These are phyloP conservation scores for Westerdykella aurantiaca DNA, from an alignment of 2,329 filamentous ascomycete genomes.

Conservation along the genomic window DNA sequence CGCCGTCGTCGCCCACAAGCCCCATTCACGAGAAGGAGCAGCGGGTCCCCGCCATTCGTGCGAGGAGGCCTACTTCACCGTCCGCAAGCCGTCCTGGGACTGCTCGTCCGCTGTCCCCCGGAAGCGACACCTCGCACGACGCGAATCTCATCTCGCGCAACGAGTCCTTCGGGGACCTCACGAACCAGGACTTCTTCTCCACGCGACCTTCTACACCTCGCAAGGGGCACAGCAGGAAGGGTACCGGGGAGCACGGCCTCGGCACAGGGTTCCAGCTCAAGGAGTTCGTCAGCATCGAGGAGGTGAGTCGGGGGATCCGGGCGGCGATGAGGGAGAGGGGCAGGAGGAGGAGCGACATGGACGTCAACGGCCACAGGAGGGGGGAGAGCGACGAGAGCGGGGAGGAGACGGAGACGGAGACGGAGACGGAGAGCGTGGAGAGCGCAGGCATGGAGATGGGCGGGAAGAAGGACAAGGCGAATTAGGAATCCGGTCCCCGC, in stretches of 20 bases:
- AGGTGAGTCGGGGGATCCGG: constrained; percentile 77
- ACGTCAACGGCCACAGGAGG: constrained; percentile 14
- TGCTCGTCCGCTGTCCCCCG: background rate
- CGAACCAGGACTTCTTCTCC: constrained; percentile 82
- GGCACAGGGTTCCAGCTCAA: constrained; percentile 59
- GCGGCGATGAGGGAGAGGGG: constrained; percentile 79
- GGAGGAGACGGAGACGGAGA: constrained; percentile 1
- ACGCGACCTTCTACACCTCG: constrained; percentile 79
- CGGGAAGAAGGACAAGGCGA: no score
- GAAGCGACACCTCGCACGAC: no score
- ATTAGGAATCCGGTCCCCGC: no score
- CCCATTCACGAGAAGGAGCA: constrained; percentile 11
- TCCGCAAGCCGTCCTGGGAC: constrained; percentile 5
- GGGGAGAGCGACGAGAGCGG: constrained; percentile 15
- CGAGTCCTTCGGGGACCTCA: constrained; percentile 89
- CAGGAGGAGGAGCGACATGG: constrained; percentile 45
- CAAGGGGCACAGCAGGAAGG: constrained; percentile 63
- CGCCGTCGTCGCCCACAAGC: constrained; percentile 13
- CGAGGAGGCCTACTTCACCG: no score
- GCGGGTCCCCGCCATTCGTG: constrained; percentile 21
- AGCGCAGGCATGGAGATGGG: no score
- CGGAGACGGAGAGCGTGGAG: constrained; percentile 5
- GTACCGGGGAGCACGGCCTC: constrained; percentile 45
- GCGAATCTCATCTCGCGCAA: constrained; percentile 60
- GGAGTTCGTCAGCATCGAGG: constrained; percentile 69